phyloP scores from a whole-genome alignment of 2,329 filamentous ascomycete genomes.

The Ascochyta clinopodiicola region DNA sequence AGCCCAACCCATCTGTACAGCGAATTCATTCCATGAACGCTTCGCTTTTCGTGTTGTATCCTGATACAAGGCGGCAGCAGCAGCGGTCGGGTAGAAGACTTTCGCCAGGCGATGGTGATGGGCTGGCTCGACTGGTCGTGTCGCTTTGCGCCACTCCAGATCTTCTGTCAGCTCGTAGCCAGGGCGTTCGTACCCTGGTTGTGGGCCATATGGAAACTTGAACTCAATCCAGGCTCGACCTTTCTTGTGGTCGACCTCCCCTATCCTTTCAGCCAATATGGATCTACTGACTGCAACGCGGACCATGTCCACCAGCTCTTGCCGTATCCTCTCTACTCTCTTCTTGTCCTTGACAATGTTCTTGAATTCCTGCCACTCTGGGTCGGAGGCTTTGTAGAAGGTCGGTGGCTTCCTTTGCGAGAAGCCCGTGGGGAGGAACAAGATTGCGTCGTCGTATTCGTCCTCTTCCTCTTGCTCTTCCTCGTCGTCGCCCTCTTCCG shows the following conservation, averaged over 20 bases:
- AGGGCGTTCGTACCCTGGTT: conserved; percentile 56
- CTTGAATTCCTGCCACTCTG: conserved; percentile 60
- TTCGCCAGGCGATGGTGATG: conserved; percentile 48
- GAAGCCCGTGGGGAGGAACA: conserved; percentile 59
- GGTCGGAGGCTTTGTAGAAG: conserved; percentile 59
- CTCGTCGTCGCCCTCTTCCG: conserved; percentile 38
- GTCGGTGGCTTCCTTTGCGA: conserved; percentile 47
- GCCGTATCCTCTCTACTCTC: conserved; percentile 49
- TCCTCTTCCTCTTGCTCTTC: conserved; percentile 25
- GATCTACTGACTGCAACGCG: conserved; percentile 26
- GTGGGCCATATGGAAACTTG: conserved; percentile 56
- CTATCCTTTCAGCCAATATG: conserved; percentile 29
- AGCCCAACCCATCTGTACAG: conserved; percentile 35
- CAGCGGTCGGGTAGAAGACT: conserved; percentile 30
- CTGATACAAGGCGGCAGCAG: conserved; percentile 30
- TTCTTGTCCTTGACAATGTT: conserved; percentile 53
- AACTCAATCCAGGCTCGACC: conserved; percentile 58
- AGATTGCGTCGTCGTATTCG: conserved; percentile 36
- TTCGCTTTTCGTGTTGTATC: conserved; percentile 31
- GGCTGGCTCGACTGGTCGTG: conserved; percentile 33
- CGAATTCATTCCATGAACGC: conserved; percentile 31
- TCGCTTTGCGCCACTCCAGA: conserved; percentile 43
- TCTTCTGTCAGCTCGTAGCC: conserved; percentile 52
- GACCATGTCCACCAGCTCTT: conserved; percentile 48
- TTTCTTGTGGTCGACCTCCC: conserved; percentile 48